phyloP scores from a whole-genome alignment of 441 rosid genomes.

The Lepidium campestre region DNA sequence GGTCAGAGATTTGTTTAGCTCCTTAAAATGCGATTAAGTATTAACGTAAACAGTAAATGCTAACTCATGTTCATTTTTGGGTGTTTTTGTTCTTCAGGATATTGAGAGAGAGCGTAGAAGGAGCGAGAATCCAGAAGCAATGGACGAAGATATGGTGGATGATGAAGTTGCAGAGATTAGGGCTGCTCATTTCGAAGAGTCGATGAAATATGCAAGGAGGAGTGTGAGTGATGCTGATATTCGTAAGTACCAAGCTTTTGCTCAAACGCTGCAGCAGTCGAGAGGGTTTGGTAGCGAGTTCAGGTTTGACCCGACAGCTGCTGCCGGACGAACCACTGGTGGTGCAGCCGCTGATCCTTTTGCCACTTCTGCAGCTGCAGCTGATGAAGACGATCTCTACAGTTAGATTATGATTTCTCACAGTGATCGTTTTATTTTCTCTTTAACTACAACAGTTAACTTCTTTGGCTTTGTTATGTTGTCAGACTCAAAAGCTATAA shows the following conservation, averaged over 20 bases:
- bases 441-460: not conserved
- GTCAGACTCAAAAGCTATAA: too few relatives aligned
- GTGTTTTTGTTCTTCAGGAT: slow-evolving; percentile 27
- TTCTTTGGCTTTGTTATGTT: not conserved
- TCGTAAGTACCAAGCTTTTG: slow-evolving; percentile 35
- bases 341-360: slow-evolving; percentile 41
- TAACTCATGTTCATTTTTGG: not conserved
- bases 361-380: slow-evolving; percentile 33
- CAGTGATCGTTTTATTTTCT: not conserved
- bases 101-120: slow-evolving; percentile 40
- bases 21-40: not conserved
- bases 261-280: slow-evolving; percentile 35
- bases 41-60: not conserved
- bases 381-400: slow-evolving; percentile 52
- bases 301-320: slow-evolving; percentile 35
- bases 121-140: slow-evolving; percentile 31
- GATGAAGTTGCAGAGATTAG: slow-evolving; percentile 31
- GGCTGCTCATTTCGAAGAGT: slow-evolving; percentile 41
- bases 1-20: slow-evolving; percentile 24
- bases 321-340: slow-evolving; percentile 28
- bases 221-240: slow-evolving; percentile 43
- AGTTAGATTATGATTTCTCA: slow-evolving; percentile 17
- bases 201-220: slow-evolving; percentile 37
- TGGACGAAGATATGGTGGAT: slow-evolving; percentile 34
- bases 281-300: slow-evolving; percentile 45